Conservation (phyloP, 169 alveolate species). For the Ichthyophthirius multifiliis region DNA sequence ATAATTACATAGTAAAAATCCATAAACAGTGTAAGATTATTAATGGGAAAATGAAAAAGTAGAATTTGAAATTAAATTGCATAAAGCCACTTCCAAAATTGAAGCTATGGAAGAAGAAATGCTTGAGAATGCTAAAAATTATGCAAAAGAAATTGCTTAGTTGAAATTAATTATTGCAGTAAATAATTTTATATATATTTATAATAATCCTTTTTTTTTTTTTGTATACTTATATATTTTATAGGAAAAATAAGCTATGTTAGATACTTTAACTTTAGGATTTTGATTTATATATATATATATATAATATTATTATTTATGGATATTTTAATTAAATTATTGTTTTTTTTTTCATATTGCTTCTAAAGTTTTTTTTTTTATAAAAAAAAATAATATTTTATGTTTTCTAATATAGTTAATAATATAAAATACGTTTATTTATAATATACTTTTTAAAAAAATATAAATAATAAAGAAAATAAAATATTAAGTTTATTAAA, state of each 20-base stretch:
- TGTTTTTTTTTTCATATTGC: no score
- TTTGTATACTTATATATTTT: conserved; percentile 31
- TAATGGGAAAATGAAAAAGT: conserved; percentile 83
- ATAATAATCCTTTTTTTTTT: neutral
- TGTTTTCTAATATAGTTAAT: no score
- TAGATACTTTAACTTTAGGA: conserved; percentile 42
- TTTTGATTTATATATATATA: neutral
- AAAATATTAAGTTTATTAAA: no score
- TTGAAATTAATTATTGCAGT: conserved; percentile 79
- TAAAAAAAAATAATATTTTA: no score
- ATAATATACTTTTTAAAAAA: no score
- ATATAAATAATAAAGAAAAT: no score
- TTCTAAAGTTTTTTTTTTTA: no score
- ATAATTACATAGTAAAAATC: conserved; percentile 78
- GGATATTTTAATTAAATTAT: no score
- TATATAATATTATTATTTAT: no score
- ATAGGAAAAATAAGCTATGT: conserved; percentile 50
- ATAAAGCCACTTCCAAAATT: conserved; percentile 81
- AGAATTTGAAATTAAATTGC: conserved; percentile 80
- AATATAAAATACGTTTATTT: no score
- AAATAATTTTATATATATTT: conserved; percentile 2
- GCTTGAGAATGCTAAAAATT: conserved; percentile 71
- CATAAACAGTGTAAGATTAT: conserved; percentile 70
- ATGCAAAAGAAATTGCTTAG: conserved; percentile 83
- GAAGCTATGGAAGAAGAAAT: conserved; percentile 82